Evolutionary conservation across 2,329 filamentous ascomycete species (phyloP).

Genomic region (Arachnomyces sp.): DNA sequence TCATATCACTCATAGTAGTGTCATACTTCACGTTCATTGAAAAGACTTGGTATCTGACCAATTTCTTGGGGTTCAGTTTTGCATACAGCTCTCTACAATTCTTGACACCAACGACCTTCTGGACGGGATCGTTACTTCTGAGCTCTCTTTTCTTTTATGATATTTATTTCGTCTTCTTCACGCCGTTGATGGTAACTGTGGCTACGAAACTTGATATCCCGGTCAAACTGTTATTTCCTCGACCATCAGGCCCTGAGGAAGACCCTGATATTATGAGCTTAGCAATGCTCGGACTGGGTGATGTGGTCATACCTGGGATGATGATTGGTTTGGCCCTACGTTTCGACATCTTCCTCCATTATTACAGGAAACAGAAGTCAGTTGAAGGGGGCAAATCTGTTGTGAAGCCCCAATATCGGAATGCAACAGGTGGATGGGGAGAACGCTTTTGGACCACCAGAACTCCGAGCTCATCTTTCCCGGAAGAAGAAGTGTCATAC

Average conservation of each 20-base stretch:
- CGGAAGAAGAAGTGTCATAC: constrained; percentile 27
- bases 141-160: constrained; percentile 85
- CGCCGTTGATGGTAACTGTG: constrained; percentile 51
- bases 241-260: constrained; percentile 45
- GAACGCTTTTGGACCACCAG: constrained; percentile 67
- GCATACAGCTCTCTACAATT: constrained; percentile 74
- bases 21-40: constrained; percentile 56
- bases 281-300: constrained; percentile 85
- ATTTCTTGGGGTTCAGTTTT: constrained; percentile 78
- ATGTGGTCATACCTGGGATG: constrained; percentile 86
- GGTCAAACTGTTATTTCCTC: constrained; percentile 80
- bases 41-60: constrained; percentile 66
- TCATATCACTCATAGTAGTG: constrained; percentile 47
- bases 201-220: constrained; percentile 84
- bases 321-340: constrained; percentile 79
- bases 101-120: constrained; percentile 81
- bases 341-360: constrained; percentile 84
- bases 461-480: constrained; percentile 14
- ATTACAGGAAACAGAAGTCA: constrained; percentile 51
- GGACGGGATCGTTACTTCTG: constrained; percentile 70
- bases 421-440: constrained; percentile 68
- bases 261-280: constrained; percentile 32
- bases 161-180: constrained; percentile 59
- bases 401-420: constrained; percentile 33
- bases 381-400: constrained; percentile 6